phyloP scores from a whole-genome alignment of 2,329 filamentous ascomycete genomes.

The Podosphaera xanthii region DNA sequence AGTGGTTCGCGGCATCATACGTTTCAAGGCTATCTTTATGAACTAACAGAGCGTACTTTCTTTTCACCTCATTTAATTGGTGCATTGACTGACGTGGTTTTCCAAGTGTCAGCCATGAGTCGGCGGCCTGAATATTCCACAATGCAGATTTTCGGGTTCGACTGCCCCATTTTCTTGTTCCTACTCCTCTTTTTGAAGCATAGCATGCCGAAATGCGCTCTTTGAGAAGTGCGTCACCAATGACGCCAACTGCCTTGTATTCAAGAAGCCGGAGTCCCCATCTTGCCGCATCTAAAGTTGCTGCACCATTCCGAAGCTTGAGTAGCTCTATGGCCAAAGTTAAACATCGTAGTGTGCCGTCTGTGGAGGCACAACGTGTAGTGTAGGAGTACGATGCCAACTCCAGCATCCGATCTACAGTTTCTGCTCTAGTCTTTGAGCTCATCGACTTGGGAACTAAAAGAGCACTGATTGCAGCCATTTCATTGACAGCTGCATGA shows the following conservation, averaged over 20 bases:
- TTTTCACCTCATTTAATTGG: slow-evolving; percentile 47
- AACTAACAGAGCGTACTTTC: slow-evolving; percentile 28
- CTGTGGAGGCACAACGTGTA: slow-evolving; percentile 57
- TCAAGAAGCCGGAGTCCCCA: slow-evolving; percentile 72
- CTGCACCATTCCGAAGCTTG: slow-evolving; percentile 54
- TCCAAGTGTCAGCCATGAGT: slow-evolving; percentile 58
- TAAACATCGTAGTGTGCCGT: slow-evolving; percentile 59
- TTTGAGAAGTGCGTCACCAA: slow-evolving; percentile 63
- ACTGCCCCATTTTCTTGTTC: slow-evolving; percentile 43
- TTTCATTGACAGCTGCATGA: slow-evolving; percentile 83
- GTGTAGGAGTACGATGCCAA: slow-evolving; percentile 82
- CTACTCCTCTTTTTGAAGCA: slow-evolving; percentile 44
- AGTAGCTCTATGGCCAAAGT: slow-evolving; percentile 61
- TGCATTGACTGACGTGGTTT: slow-evolving; percentile 59
- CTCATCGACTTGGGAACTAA: slow-evolving; percentile 50
- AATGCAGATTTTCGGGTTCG: slow-evolving; percentile 68
- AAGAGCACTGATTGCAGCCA: slow-evolving; percentile 69
- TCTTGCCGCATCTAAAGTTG: slow-evolving; percentile 64
- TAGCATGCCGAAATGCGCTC: slow-evolving; percentile 77
- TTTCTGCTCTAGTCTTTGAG: slow-evolving; percentile 57
- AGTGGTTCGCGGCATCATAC: slow-evolving; percentile 27
- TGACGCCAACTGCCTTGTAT: slow-evolving; percentile 44
- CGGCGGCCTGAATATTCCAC: slow-evolving; percentile 66
- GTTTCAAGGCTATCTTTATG: slow-evolving; percentile 27
- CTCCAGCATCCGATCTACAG: slow-evolving; percentile 69